phyloP scores from a whole-genome alignment of 2,329 filamentous ascomycete species.

The Fusarium nelsonii region DNA sequence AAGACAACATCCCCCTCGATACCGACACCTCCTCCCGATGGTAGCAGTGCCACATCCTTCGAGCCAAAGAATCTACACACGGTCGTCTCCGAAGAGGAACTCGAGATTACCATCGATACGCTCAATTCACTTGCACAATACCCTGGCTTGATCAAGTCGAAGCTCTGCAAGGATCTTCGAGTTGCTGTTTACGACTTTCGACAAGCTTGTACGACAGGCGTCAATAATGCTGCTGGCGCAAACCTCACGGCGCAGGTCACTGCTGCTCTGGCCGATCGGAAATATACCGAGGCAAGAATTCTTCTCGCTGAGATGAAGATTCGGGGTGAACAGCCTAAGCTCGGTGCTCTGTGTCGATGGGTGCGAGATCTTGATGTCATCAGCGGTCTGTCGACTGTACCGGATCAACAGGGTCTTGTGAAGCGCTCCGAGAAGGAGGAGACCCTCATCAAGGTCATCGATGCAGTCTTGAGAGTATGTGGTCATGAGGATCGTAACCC shows the following conservation, averaged over 20 bases:
- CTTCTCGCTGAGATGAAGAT: conserved; percentile 78
- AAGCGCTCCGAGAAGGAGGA: conserved; percentile 61
- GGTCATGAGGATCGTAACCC: conserved; percentile 68
- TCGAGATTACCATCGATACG: conserved; percentile 76
- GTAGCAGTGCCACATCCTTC: conserved; percentile 42
- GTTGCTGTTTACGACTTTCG: conserved; percentile 77
- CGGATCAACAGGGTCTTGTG: conserved; percentile 56
- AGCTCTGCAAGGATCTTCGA: conserved; percentile 74
- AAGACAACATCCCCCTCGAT: conserved; percentile 51
- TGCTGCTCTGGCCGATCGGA: conserved; percentile 73
- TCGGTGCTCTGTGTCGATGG: conserved; percentile 78
- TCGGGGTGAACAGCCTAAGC: conserved; percentile 72
- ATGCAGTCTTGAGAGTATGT: conserved; percentile 72
- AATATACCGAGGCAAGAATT: conserved; percentile 74
- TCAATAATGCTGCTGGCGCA: conserved; percentile 70
- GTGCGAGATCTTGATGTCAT: conserved; percentile 78
- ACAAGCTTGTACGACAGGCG: conserved; percentile 75
- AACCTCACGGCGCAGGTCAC: conserved; percentile 76
- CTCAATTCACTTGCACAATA: conserved; percentile 69
- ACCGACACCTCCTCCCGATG: conserved; percentile 54
- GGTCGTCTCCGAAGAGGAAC: conserved; percentile 72
- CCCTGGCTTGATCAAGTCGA: conserved; percentile 74
- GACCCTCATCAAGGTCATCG: conserved; percentile 71
- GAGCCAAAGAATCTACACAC: conserved; percentile 65
- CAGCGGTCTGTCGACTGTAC: conserved; percentile 71